phyloP scores from a whole-genome alignment of 768 basidiomycete species.

The Termitomyces sp. region DNA sequence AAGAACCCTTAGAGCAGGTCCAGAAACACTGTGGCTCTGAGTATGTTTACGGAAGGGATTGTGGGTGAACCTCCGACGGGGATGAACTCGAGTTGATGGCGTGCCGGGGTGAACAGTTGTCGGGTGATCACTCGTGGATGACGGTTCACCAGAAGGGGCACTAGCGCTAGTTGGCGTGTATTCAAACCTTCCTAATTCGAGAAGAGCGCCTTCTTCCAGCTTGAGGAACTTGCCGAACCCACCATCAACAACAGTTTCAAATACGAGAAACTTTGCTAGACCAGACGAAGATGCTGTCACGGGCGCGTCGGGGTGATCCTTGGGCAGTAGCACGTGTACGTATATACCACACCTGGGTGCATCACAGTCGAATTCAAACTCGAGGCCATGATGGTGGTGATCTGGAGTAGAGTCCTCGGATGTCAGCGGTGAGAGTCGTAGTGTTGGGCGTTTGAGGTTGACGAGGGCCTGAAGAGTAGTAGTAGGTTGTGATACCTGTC shows the following conservation, averaged over 20 bases:
- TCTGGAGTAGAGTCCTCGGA: conserved; percentile 36
- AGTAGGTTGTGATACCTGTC: conserved; percentile 72
- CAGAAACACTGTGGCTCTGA: conserved; percentile 50
- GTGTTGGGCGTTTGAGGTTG: conserved; percentile 87
- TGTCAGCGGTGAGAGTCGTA: conserved; percentile 67
- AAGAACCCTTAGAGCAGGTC: conserved; percentile 75
- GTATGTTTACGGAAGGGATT: conserved; percentile 63
- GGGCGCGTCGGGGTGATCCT: conserved; percentile 53
- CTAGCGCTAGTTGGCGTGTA: conserved; percentile 22
- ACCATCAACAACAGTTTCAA: conserved; percentile 65
- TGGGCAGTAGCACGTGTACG: conserved; percentile 68
- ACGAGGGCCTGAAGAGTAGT: conserved; percentile 93
- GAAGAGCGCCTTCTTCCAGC: conserved; percentile 69
- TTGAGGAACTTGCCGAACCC: conserved; percentile 76
- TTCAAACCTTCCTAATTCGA: conserved; percentile 80
- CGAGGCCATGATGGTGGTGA: conserved; percentile 69
- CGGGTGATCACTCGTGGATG: conserved; percentile 6
- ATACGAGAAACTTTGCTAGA: conserved; percentile 49
- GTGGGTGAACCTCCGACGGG: conserved; percentile 56
- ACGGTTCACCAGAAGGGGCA: conserved; percentile 14
- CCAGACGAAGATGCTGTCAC: conserved; percentile 26
- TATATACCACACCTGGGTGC: conserved; percentile 80
- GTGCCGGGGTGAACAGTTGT: conserved; percentile 7
- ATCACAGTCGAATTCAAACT: conserved; percentile 92
- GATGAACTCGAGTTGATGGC: conserved; percentile 13